Evolutionary conservation across 176 grass and related monocot species (phyloP).

Genomic region (Eremochloa ophiuroides): DNA sequence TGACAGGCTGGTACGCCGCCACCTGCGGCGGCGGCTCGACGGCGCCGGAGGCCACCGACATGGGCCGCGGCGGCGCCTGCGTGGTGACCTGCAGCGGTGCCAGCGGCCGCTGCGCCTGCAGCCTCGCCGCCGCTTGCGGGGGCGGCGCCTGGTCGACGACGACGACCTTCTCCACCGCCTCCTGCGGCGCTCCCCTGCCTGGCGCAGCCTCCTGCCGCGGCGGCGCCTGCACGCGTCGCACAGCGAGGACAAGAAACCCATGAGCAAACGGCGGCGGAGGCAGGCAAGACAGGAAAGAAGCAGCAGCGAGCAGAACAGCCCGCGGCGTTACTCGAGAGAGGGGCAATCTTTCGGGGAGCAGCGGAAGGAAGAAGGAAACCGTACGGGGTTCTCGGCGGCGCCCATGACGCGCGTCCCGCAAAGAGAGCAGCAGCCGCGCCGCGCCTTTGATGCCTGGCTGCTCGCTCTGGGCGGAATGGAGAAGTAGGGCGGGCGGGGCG

Average conservation of each 20-base stretch:
- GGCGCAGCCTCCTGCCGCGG: constrained; percentile 23
- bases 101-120: constrained; percentile 63
- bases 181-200: not conserved
- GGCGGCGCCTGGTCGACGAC: constrained; percentile 22
- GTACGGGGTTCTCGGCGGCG: constrained; percentile 46
- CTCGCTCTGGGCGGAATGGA: not conserved
- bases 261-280: not conserved
- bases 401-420: constrained; percentile 25
- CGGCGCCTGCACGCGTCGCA: constrained; percentile 19
- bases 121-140: constrained; percentile 29
- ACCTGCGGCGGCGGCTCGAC: constrained; percentile 25
- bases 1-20: constrained; percentile 28
- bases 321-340: constrained; percentile 1
- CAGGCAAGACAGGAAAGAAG: too few species aligned
- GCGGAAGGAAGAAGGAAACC: not conserved
- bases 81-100: constrained; percentile 74
- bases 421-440: constrained; percentile 5
- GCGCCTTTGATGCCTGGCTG: not conserved
- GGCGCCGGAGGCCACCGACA: constrained; percentile 40
- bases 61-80: constrained; percentile 45
- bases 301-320: not conserved
- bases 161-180: constrained; percentile 41
- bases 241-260: not conserved
- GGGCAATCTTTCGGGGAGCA: not conserved
- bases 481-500: not conserved